Evolutionary conservation across 306 rosid species (phyloP), one percentile per base, ranked within the genome.

Genomic region (Senna tora): DNA sequence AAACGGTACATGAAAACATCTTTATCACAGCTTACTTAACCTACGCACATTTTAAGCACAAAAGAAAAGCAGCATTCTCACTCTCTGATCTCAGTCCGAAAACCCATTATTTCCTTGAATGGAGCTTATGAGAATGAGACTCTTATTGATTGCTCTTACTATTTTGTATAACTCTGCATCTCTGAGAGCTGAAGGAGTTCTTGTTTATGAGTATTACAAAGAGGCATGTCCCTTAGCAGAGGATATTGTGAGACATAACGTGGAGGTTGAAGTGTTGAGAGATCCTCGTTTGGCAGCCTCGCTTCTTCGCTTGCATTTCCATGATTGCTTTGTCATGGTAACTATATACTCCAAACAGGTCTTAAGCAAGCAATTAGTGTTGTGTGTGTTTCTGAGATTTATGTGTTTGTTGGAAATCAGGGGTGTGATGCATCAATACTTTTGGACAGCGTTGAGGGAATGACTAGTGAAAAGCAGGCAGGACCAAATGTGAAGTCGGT

Each of bases 391-490:
- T 21, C 50, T 41, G 34, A 43, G 52, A 54, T 4, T 30, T 39
- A 41, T 39, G 14, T 39, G 2, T 22, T 25, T 64, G 74, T 21
- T 34, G 59, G 61, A 61, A 5, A 43, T 32, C 36, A 93, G 98
- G 98, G 98, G 11, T 93, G 98, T 7, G 98, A 93, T 69, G 98
- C 89, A 57, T 93, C 98, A 4, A 77, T 91, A 64, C 97, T 93
- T 47, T n/a, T 93, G 72, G 97, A 93, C 49, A 86, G 71, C 73
- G 54, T 61, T 41, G 90, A 76, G 13, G 92, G 84, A 13, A 84
- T 87, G 72, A 49, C 78, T n/a, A 89, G 98, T 71, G 98, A 93
- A 79, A 93, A 91, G 60, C 81, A 55, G 64, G 98, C 98, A 0
- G 79, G 53, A n/a, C 97, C 96, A 9, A 93, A 93, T 82, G 20